Conservation (phyloP, 192 early-diverging fungal species). For the Gamsiella multidivaricata region DNA sequence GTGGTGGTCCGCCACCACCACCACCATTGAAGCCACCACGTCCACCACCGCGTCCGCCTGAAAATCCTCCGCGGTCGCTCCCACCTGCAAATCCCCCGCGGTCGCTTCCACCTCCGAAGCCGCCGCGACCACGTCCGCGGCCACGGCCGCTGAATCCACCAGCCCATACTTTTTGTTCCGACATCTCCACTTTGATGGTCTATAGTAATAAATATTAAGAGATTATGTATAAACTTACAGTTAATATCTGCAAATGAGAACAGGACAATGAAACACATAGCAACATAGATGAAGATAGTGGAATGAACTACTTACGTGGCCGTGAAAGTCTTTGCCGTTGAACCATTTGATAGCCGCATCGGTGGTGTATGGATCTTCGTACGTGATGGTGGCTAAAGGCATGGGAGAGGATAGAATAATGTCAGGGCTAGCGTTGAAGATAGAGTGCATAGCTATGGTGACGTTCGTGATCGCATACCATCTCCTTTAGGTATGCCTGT, state of each 20-base stretch:
- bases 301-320: conserved; percentile 53
- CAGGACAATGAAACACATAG: background rate
- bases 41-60: conserved; percentile 57
- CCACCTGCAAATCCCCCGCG: conserved; percentile 48
- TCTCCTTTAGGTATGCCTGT: conserved; percentile 78
- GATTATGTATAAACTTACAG: no score
- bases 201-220: no score
- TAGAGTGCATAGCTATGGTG: background rate
- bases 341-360: conserved; percentile 82
- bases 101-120: conserved; percentile 57
- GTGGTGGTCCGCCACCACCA: conserved; percentile 53
- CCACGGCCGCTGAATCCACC: conserved; percentile 58
- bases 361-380: conserved; percentile 77
- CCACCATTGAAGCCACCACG: conserved; percentile 53
- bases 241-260: conserved; percentile 43
- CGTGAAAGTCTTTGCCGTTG: conserved; percentile 61
- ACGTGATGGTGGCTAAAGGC: conserved; percentile 74
- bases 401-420: background rate
- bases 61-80: conserved; percentile 54
- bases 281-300: no score
- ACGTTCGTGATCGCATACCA: conserved; percentile 47
- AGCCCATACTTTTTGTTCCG: conserved; percentile 63
- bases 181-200: conserved; percentile 70
- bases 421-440: background rate
- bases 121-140: conserved; percentile 60